phyloP scores from a whole-genome alignment of 2,329 filamentous ascomycete species.

The Rhytidhysteron rufulum region DNA sequence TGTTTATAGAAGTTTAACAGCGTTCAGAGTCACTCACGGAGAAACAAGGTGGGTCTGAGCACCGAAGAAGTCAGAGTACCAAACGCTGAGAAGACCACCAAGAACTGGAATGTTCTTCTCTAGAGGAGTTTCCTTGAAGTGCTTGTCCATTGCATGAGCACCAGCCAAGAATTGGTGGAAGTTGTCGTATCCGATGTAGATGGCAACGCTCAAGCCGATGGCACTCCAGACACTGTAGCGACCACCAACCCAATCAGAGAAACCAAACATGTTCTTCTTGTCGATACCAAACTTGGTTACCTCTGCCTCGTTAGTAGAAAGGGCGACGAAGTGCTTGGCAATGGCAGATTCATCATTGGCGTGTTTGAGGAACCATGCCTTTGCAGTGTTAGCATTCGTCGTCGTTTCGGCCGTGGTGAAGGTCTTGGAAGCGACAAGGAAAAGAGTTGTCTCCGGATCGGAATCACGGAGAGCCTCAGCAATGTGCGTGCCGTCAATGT shows the following conservation, averaged over 20 bases:
- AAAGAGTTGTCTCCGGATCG: conserved; percentile 96
- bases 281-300: conserved; percentile 99
- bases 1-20: conserved; percentile 4
- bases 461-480: conserved; percentile 85
- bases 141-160: conserved; percentile 96
- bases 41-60: conserved; percentile 96
- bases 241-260: conserved; percentile 97
- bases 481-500: conserved; percentile 98
- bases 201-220: conserved; percentile 88
- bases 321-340: conserved; percentile 96
- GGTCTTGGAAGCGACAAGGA: conserved; percentile 97
- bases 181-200: conserved; percentile 97
- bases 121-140: conserved; percentile 87
- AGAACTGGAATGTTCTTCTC: conserved; percentile 93
- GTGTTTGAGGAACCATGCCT: conserved; percentile 89
- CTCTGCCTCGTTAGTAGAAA: conserved; percentile 92
- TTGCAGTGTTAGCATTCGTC: conserved; percentile 96
- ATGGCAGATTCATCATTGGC: conserved; percentile 72
- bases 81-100: conserved; percentile 90
- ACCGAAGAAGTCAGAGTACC: conserved; percentile 99
- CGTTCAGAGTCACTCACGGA: conserved; percentile 59
- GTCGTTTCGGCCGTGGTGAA: conserved; percentile 97
- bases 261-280: conserved; percentile 99
- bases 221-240: conserved; percentile 99
- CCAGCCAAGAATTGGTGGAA: conserved; percentile 94